phyloP scores from a whole-genome alignment of 2,329 filamentous ascomycete genomes.

The Ophiostoma perfectum region DNA sequence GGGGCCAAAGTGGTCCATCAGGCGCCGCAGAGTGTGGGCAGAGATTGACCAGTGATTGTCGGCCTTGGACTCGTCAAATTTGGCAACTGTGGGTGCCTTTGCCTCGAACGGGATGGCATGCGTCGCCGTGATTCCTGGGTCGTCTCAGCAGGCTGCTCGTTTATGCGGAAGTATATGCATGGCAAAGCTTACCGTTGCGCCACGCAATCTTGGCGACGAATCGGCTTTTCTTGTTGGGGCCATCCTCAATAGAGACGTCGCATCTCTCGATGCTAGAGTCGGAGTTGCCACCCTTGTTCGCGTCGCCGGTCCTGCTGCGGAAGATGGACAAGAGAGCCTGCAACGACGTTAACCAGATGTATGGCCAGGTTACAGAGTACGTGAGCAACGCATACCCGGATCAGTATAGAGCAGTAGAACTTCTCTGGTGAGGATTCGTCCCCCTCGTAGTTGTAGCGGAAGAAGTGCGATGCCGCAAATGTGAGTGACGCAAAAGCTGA shows the following conservation, averaged over 20 bases:
- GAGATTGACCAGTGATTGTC: constrained; percentile 68
- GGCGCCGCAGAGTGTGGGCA: constrained; percentile 63
- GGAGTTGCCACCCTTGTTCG: constrained; percentile 52
- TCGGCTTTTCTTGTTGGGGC: constrained; percentile 63
- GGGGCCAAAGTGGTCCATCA: constrained; percentile 75
- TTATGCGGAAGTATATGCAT: neutral
- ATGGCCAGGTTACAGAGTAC: neutral
- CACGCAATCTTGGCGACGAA: constrained; percentile 69
- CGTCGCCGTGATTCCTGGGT: constrained; percentile 64
- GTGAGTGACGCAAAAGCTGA: constrained; percentile 71
- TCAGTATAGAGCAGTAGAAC: constrained; percentile 72
- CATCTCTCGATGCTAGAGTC: constrained; percentile 69
- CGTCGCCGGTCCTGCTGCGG: constrained; percentile 57
- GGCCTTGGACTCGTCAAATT: constrained; percentile 63
- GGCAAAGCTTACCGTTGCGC: constrained; percentile 54
- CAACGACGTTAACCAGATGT: neutral
- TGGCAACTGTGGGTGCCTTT: constrained; percentile 67
- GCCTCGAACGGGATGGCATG: constrained; percentile 72
- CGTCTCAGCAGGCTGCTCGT: neutral
- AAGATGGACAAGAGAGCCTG: constrained; percentile 69
- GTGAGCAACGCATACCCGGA: constrained; percentile 46
- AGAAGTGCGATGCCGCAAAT: constrained; percentile 63
- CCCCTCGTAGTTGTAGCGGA: constrained; percentile 62
- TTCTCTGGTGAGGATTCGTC: constrained; percentile 47
- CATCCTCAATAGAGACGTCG: constrained; percentile 68